These are phyloP conservation scores for Hypoxylon trugodes DNA, from an alignment of 495 filamentous ascomycete species.

Conservation along the genomic window DNA sequence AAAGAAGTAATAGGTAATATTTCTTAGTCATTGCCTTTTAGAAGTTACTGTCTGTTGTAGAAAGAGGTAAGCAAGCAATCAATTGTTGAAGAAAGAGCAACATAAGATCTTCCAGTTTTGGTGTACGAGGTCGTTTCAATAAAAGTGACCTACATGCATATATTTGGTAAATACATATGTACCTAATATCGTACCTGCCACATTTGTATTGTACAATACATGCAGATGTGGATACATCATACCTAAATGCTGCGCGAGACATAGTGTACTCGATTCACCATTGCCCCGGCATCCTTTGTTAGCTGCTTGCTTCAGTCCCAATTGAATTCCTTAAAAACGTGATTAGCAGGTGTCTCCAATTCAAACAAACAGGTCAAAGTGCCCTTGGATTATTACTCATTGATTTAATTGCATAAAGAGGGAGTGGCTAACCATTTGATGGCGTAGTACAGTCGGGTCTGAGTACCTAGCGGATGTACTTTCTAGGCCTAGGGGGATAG, in stretches of 20 bases:
- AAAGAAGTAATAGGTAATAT: too few species aligned
- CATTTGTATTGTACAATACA: conserved; percentile 14
- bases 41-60: too few species aligned
- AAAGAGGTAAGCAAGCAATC: too few species aligned
- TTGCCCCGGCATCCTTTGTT: conserved; percentile 26
- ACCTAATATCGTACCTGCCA: conserved; percentile 1
- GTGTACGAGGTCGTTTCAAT: too few species aligned
- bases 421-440: conserved; percentile 10
- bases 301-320: background rate
- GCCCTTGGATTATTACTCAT: background rate
- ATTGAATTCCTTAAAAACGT: conserved; percentile 22
- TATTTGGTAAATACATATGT: conserved; percentile 5
- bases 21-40: too few species aligned
- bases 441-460: too few species aligned
- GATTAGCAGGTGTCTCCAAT: conserved; percentile 2
- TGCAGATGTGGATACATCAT: conserved; percentile 13
- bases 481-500: too few species aligned
- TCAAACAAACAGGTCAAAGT: conserved; percentile 12
- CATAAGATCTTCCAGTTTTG: too few species aligned
- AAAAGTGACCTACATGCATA: too few species aligned
- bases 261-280: conserved; percentile 5
- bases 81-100: background rate
- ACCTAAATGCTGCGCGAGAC: conserved; percentile 22
- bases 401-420: conserved; percentile 35
- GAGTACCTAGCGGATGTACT: too few species aligned